Percentiles rank a stretch among this genome's conserved stretches.
These are phyloP conservation scores for Talaromyces wortmannii DNA, from an alignment of 495 filamentous ascomycete genomes.

Conservation along the genomic window DNA sequence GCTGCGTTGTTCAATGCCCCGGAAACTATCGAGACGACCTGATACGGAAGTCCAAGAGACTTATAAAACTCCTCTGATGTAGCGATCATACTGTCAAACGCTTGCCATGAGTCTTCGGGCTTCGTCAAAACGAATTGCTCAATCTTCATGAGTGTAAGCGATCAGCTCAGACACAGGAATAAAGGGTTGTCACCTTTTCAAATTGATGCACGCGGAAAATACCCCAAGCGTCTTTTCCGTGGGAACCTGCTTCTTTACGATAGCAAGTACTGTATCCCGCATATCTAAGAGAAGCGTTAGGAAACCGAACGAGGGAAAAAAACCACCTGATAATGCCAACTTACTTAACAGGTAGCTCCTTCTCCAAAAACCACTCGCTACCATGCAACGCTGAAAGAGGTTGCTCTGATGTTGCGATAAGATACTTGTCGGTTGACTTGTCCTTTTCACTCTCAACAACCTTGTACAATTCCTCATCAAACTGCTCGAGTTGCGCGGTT, in stretches of 20 bases:
- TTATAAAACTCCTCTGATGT: slow-evolving; percentile 92
- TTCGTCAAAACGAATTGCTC: slow-evolving; percentile 94
- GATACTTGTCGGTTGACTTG: slow-evolving; percentile 84
- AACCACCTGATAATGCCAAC: slow-evolving; percentile 5
- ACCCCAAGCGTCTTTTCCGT: slow-evolving; percentile 96
- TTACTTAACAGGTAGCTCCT: slow-evolving; percentile 79
- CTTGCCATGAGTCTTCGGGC: slow-evolving; percentile 90
- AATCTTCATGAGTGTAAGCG: slow-evolving; percentile 36
- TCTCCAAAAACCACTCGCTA: slow-evolving; percentile 83
- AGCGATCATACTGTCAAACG: slow-evolving; percentile 86
- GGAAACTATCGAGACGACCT: slow-evolving; percentile 86
- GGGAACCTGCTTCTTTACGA: slow-evolving; percentile 84
- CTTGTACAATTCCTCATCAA: slow-evolving; percentile 97
- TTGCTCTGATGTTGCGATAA: slow-evolving; percentile 96
- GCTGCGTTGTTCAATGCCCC: slow-evolving; percentile 93
- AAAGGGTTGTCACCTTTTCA: slow-evolving; percentile 61
- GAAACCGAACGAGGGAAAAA: not conserved
- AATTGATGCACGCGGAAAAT: slow-evolving; percentile 98
- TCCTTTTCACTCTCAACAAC: slow-evolving; percentile 68
- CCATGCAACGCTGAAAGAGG: slow-evolving; percentile 88
- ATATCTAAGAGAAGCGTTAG: slow-evolving; percentile 44
- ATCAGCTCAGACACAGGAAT: slow-evolving; percentile 5
- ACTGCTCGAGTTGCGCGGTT: slow-evolving; percentile 94
- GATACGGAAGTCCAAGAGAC: slow-evolving; percentile 81
- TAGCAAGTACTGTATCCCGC: slow-evolving; percentile 94